Percentiles rank a stretch among this genome's conserved stretches.
phyloP scores from a whole-genome alignment of 352 stramenopile genomes.

The Phytopythium delawarense region DNA sequence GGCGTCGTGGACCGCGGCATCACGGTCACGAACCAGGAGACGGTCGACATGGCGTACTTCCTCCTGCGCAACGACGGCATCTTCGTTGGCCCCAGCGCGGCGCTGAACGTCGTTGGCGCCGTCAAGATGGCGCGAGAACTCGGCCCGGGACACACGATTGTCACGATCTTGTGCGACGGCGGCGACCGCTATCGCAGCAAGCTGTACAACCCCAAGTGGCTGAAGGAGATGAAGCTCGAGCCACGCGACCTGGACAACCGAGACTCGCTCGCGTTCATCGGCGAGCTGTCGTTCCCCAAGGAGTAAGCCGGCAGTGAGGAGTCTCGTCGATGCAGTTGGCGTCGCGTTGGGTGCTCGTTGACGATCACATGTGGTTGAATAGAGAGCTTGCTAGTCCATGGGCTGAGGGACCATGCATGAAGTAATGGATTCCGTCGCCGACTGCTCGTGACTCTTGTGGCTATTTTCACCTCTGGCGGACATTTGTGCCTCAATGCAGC shows the following conservation, averaged over 20 bases:
- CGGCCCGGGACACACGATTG: conserved; percentile 60
- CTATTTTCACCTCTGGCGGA: background rate
- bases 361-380: background rate
- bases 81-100: conserved; percentile 88
- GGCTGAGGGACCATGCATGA: background rate
- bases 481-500: background rate
- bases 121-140: conserved; percentile 78
- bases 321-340: background rate
- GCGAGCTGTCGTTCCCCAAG: conserved; percentile 19
- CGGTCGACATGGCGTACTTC: conserved; percentile 92
- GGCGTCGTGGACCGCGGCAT: conserved; percentile 89
- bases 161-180: conserved; percentile 80
- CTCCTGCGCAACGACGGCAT: conserved; percentile 89
- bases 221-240: conserved; percentile 50
- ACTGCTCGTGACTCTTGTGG: background rate
- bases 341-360: background rate
- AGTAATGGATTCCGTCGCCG: background rate
- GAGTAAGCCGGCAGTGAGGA: background rate
- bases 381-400: background rate
- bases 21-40: conserved; percentile 90
- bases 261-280: conserved; percentile 35
- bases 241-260: conserved; percentile 13
- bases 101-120: conserved; percentile 73
- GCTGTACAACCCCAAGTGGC: conserved; percentile 75
- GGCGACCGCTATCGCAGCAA: conserved; percentile 82